phyloP scores from a whole-genome alignment of 176 grass and related monocot genomes.

The Rhynchospora breviuscula region DNA sequence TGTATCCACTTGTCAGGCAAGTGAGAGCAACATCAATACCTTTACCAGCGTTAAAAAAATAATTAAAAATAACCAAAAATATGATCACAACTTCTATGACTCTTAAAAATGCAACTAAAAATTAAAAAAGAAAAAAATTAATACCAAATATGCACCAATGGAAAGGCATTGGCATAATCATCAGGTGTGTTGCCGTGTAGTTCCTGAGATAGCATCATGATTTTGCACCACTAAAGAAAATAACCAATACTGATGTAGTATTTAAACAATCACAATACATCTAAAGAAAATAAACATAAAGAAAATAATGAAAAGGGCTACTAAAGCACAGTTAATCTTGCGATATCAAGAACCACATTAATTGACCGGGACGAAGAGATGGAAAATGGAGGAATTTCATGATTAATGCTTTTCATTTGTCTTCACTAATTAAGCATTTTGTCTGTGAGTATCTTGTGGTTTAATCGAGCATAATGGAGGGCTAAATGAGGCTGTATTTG shows the following conservation, averaged over 20 bases:
- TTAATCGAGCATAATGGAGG: background rate
- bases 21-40: slow-evolving; percentile 53
- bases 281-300: too few species aligned
- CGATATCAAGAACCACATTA: too few species aligned
- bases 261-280: too few species aligned
- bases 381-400: too few species aligned
- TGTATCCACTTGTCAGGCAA: slow-evolving; percentile 51
- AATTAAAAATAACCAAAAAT: background rate
- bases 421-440: too few species aligned
- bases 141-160: slow-evolving; percentile 59
- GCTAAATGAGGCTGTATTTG: background rate
- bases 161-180: slow-evolving; percentile 80
- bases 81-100: background rate
- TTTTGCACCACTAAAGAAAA: slow-evolving; percentile 46
- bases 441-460: background rate
- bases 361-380: too few species aligned
- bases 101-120: background rate
- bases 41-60: slow-evolving; percentile 47
- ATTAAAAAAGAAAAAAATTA: background rate
- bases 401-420: too few species aligned
- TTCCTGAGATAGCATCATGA: slow-evolving; percentile 83
- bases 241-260: too few species aligned
- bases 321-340: too few species aligned
- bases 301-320: too few species aligned
- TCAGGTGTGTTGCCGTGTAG: slow-evolving; percentile 78